Evolutionary conservation across 2,329 filamentous ascomycete species (phyloP), one percentile per base, ranked within the genome.

Genomic region (Xylariales sp.): DNA sequence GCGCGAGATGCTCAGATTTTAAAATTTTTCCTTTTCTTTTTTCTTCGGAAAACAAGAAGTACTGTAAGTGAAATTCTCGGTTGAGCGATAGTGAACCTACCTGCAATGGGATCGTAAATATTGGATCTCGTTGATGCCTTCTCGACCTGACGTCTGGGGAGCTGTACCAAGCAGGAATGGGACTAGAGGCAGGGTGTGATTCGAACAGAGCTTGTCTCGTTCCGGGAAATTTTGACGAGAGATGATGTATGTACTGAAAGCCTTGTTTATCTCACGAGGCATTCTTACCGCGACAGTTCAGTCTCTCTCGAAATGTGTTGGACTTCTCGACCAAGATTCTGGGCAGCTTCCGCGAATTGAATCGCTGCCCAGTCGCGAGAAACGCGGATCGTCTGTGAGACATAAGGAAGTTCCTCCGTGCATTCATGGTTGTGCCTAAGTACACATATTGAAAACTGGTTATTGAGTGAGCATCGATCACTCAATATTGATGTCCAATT

Each of bases 151-250:
- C n/a, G n/a, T n/a, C n/a, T n/a, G n/a, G n/a, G n/a, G n/a, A n/a
- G n/a, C n/a, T n/a, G n/a, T n/a, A n/a, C n/a, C n/a, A n/a, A n/a
- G n/a, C n/a, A n/a, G n/a, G n/a, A n/a, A n/a, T n/a, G n/a, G n/a
- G n/a, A n/a, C n/a, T n/a, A n/a, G n/a, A n/a, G n/a, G n/a, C n/a
- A n/a, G n/a, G n/a, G n/a, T n/a, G n/a, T n/a, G 24, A 27, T n/a
- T 27, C n/a, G 24, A 27, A n/a, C 24, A 36, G 46, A 46, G 36
- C 48, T 52, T 53, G 43, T 44, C 53, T 51, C 15, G 42, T 48
- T 48, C 16, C 31, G 38, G 48, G 47, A 46, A 50, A 44, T 50
- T 46, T 53, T 38, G 36, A 51, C 47, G 47, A 53, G 43, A 22
- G 42, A n/a, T 34, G 22, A 31, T 45, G 43, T 35, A 40, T 43